Base-by-base conservation (phyloP, 1,284 basidiomycete genomes). In the Stereum hirsutum region DNA sequence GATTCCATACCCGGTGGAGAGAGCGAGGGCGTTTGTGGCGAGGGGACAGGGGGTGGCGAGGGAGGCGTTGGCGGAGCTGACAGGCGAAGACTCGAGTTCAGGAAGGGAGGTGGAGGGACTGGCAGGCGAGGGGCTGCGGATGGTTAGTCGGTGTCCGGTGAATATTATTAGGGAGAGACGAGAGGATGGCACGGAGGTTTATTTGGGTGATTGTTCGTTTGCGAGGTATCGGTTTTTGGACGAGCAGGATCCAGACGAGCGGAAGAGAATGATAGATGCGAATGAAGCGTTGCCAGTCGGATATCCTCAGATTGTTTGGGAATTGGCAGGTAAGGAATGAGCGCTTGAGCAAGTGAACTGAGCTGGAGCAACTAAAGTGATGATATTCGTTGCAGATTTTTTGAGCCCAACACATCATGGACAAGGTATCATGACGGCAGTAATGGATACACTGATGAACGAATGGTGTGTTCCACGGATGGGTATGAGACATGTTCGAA, bases 381-480 rank as follows among this genome's bases (percentile, higher is more conserved):
- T n/a, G n/a, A n/a, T n/a, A n/a, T n/a, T n/a, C 2, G 20, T 26
- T 27, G 14, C 45, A 79, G 78, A 78, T 56, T 78, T 68, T 49
- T 58, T 80, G 36, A 68, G 65, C 8, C 64, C 74, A 12, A 71
- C 68, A 31, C 70, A 81, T 53, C 81, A 83, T 46, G 67, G 78
- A 19, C 65, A 63, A 49, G 81, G 81, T 0, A 82, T 84, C 49
- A 84, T 86, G 81, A 70, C 70, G 26, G 74, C 72, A 17, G 78
- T 69, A 0, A 52, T 84, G 24, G 55, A 57, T 10, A 68, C 68
- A 3, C 43, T 86, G 24, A 47, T 84, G 26, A 53, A 64, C 17
- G 54, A 66, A 14, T 84, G 81, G 79, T 73, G 63, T 20, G 62
- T 78, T 15, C 75, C 75, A 6, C 60, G 74, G 43, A 81, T 84